phyloP scores from a whole-genome alignment of 1,284 basidiomycete species.

The Neolentinus lepideus region DNA sequence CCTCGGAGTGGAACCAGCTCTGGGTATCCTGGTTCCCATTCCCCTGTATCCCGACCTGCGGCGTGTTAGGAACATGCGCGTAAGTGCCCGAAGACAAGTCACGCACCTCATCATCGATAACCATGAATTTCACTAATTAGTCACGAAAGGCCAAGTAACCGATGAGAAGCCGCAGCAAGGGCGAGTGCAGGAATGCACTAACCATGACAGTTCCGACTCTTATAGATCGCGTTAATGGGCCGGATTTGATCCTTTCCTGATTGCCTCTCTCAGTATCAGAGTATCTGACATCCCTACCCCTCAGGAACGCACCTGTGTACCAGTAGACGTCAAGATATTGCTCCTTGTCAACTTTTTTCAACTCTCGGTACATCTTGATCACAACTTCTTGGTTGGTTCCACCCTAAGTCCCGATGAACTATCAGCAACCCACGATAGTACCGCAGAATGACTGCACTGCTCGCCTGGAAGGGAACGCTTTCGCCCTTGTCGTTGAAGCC shows the following conservation, averaged over 20 bases:
- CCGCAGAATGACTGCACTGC: neutral
- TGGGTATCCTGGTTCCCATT: slow-evolving; percentile 70
- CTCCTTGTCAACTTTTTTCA: slow-evolving; percentile 44
- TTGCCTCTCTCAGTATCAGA: slow-evolving; percentile 13
- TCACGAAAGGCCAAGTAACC: neutral
- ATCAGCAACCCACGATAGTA: neutral
- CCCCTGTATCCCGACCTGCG: slow-evolving; percentile 59
- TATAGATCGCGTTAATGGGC: slow-evolving; percentile 66
- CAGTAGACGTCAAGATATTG: slow-evolving; percentile 60
- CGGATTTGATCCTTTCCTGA: slow-evolving; percentile 62
- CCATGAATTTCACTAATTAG: slow-evolving; percentile 61
- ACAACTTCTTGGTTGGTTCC: slow-evolving; percentile 78
- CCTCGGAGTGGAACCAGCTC: slow-evolving; percentile 75
- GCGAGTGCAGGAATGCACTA: neutral
- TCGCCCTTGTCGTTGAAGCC: slow-evolving; percentile 68
- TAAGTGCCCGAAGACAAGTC: neutral
- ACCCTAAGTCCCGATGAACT: slow-evolving; percentile 35
- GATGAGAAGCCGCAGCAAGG: neutral
- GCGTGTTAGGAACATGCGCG: neutral
- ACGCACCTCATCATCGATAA: slow-evolving; percentile 44
- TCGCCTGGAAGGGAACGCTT: slow-evolving; percentile 53
- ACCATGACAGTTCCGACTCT: slow-evolving; percentile 71
- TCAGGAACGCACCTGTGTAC: slow-evolving; percentile 32
- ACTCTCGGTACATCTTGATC: slow-evolving; percentile 51
- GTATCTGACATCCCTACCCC: neutral